A percentile compares a stretch with the other conserved stretches of the same genome.
phyloP scores from a whole-genome alignment of 306 rosid species.

The Cicer cuneatum region DNA sequence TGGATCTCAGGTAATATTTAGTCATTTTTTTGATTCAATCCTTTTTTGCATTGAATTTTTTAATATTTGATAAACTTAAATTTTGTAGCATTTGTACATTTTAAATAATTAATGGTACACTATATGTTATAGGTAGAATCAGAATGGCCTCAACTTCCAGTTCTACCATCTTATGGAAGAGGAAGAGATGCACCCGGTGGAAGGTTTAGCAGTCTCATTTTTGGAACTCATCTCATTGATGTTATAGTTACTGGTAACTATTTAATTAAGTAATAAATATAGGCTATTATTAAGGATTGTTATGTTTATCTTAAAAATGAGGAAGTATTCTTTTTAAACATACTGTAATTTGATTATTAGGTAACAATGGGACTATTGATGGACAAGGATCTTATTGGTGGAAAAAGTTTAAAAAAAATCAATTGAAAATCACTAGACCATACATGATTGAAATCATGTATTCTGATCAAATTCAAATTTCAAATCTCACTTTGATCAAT shows the following conservation, averaged over 20 bases:
- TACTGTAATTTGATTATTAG: conserved; percentile 46
- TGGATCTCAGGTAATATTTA: conserved; percentile 60
- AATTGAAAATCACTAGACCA: conserved; percentile 60
- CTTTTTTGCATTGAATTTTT: not conserved
- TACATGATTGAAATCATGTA: conserved; percentile 70
- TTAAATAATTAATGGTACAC: not conserved
- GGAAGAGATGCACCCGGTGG: conserved; percentile 70
- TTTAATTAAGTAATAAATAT: not conserved
- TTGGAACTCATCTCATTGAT: conserved; percentile 79
- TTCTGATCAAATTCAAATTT: conserved; percentile 65
- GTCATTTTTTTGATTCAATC: not conserved
- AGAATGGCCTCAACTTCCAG: conserved; percentile 60
- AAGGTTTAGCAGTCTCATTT: conserved; percentile 69
- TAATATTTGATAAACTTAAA: no score
- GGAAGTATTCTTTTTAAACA: not conserved
- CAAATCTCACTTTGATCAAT: conserved; percentile 65
- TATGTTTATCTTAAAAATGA: no score
- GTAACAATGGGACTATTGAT: conserved; percentile 89
- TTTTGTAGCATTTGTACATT: not conserved
- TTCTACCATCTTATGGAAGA: conserved; percentile 72
- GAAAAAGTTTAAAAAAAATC: conserved; percentile 49
- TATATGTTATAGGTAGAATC: conserved; percentile 54
- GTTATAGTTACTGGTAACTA: conserved; percentile 74
- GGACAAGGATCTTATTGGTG: conserved; percentile 88
- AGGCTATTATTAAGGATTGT: no score